phyloP scores from a whole-genome alignment of 495 filamentous ascomycete species.

The Neurospora tetrasperma region DNA sequence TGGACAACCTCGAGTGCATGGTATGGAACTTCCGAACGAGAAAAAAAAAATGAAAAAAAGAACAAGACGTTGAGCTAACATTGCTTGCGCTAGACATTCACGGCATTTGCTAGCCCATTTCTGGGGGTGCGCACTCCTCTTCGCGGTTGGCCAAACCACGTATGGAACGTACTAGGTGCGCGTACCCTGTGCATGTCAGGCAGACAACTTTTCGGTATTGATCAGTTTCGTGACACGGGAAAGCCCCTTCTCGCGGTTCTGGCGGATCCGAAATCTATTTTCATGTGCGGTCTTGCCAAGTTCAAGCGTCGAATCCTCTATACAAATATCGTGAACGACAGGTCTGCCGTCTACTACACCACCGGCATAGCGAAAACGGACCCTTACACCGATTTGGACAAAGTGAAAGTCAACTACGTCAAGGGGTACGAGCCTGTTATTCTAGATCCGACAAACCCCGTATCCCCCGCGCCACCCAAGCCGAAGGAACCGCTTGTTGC shows the following conservation, averaged over 20 bases:
- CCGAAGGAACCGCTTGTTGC: conserved; percentile 16
- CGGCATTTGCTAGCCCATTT: conserved; percentile 85
- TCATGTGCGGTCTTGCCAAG: conserved; percentile 63
- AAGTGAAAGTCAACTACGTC: conserved; percentile 59
- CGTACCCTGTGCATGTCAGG: conserved; percentile 70
- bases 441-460: conserved; percentile 56
- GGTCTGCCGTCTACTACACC: conserved; percentile 72
- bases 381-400: conserved; percentile 58
- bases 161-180: conserved; percentile 77
- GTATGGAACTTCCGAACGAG: conserved; percentile 27
- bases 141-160: conserved; percentile 50
- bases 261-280: conserved; percentile 76
- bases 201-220: conserved; percentile 76
- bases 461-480: conserved; percentile 33
- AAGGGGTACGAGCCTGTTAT: conserved; percentile 64
- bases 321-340: conserved; percentile 77
- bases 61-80: conserved; percentile 10
- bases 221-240: conserved; percentile 72
- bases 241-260: conserved; percentile 70
- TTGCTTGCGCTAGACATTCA: conserved; percentile 58
- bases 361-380: conserved; percentile 62
- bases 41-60: background rate
- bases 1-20: conserved; percentile 70
- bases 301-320: conserved; percentile 72
- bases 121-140: conserved; percentile 73